A percentile compares a stretch with the other conserved stretches of the same genome.
phyloP scores from a whole-genome alignment of 441 rosid species.

The Populus hybrid region DNA sequence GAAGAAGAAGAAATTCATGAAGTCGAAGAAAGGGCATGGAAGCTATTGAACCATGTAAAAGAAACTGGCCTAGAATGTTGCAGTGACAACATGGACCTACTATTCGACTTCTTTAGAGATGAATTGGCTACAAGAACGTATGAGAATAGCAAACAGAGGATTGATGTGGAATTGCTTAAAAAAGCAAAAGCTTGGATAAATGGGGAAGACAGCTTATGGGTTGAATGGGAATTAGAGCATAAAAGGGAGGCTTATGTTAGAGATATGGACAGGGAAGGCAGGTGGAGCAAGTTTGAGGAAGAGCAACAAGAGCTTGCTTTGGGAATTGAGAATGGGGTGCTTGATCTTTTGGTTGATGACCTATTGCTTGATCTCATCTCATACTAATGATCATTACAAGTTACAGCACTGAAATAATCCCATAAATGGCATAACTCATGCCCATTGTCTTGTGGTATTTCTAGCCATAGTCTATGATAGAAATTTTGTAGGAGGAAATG shows the following conservation, averaged over 20 bases:
- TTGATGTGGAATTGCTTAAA: constrained; percentile 25
- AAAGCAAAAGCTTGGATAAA: constrained; percentile 48
- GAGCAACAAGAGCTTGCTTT: constrained; percentile 36
- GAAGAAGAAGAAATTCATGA: constrained; percentile 15
- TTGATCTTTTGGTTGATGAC: constrained; percentile 43
- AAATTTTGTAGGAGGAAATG: neutral
- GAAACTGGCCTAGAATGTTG: constrained; percentile 27
- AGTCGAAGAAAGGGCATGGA: constrained; percentile 41
- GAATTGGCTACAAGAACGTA: constrained; percentile 31
- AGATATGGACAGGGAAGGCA: constrained; percentile 41
- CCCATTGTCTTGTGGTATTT: neutral
- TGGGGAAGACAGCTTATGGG: constrained; percentile 29
- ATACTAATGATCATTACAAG: neutral
- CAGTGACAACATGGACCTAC: constrained; percentile 20
- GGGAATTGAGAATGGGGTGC: constrained; percentile 35
- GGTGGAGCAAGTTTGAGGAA: constrained; percentile 42
- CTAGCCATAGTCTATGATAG: neutral
- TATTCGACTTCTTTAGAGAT: constrained; percentile 56
- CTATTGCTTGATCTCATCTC: constrained; percentile 29
- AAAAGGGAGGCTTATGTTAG: constrained; percentile 39
- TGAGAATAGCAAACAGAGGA: constrained; percentile 2
- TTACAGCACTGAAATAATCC: neutral
- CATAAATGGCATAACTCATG: constrained; percentile 5
- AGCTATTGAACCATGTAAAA: constrained; percentile 40
- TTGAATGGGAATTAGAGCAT: constrained; percentile 28